Percentiles rank a stretch among this genome's conserved stretches.
phyloP scores from a whole-genome alignment of 1,284 basidiomycete species.

The Pyrrhoderma noxium region DNA sequence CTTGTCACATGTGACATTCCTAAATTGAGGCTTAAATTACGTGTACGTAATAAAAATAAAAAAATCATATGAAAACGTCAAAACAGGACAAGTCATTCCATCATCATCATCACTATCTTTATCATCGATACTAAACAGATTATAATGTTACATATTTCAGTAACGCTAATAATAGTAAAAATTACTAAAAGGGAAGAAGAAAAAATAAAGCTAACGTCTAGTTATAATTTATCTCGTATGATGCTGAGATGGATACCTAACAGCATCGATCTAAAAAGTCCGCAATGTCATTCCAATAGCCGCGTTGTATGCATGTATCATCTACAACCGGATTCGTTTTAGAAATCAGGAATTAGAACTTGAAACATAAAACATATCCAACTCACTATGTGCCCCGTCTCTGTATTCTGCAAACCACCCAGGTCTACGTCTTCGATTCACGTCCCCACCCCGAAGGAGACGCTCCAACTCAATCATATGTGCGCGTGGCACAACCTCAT shows the following conservation, averaged over 20 bases:
- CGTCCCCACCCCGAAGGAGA: constrained; percentile 32
- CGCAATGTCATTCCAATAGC: constrained; percentile 57
- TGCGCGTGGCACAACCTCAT: constrained; percentile 79
- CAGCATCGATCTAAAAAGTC: constrained; percentile 33
- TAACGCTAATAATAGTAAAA: no score
- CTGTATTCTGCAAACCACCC: constrained; percentile 57
- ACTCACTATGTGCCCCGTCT: constrained; percentile 64
- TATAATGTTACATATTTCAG: no score
- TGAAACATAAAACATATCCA: not conserved
- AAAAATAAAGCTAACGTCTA: no score
- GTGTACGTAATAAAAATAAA: no score
- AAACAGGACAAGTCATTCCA: not conserved
- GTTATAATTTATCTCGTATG: no score
- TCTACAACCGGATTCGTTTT: constrained; percentile 37
- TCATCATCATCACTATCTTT: not conserved
- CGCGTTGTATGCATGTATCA: constrained; percentile 60
- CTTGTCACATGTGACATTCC: no score
- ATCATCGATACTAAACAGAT: no score
- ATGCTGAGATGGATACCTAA: no score
- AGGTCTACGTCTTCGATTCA: constrained; percentile 28
- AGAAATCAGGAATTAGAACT: constrained; percentile 7
- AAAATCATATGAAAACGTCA: no score
- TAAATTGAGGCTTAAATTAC: no score
- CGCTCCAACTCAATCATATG: constrained; percentile 71
- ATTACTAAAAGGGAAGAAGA: no score